These are phyloP conservation scores for Parsonsia alboflavescens DNA, from an alignment of 257 asterid genomes.

Conservation along the genomic window DNA sequence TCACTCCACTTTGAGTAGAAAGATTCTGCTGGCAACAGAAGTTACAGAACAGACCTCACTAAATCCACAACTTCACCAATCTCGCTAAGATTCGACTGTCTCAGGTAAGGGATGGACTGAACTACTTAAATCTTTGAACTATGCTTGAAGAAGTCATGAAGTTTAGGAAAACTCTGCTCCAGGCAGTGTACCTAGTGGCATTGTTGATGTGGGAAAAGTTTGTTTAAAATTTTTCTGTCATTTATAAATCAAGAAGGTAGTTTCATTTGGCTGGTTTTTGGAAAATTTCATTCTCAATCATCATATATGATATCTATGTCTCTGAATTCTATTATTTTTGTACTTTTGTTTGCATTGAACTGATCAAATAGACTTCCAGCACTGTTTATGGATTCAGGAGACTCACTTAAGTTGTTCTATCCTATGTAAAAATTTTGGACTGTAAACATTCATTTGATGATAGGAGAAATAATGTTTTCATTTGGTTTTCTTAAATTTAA, in stretches of 20 bases:
- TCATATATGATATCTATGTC: background rate
- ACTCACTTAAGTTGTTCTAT: background rate
- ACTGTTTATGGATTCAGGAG: background rate
- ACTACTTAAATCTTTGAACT: too few species aligned
- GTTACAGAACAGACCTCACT: too few species aligned
- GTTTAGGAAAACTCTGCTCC: conserved; percentile 10
- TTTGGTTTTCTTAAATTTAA: too few species aligned
- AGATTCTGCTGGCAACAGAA: too few species aligned
- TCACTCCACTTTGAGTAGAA: too few species aligned
- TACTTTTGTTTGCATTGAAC: background rate
- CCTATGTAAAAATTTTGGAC: background rate
- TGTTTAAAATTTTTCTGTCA: background rate
- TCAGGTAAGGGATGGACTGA: too few species aligned
- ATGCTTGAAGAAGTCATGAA: too few species aligned
- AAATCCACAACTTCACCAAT: too few species aligned
- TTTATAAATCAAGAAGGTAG: conserved; percentile 1
- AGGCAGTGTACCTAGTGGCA: conserved; percentile 11
- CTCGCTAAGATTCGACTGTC: too few species aligned
- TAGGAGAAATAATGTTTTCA: too few species aligned
- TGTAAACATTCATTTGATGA: background rate
- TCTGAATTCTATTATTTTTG: background rate
- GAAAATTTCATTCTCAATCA: background rate
- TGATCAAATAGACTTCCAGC: background rate
- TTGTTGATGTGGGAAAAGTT: conserved; percentile 1
- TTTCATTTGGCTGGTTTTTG: background rate